Evolutionary conservation across 2,329 filamentous ascomycete species (phyloP).

Genomic region (Calonectria pseudoturangicola): DNA sequence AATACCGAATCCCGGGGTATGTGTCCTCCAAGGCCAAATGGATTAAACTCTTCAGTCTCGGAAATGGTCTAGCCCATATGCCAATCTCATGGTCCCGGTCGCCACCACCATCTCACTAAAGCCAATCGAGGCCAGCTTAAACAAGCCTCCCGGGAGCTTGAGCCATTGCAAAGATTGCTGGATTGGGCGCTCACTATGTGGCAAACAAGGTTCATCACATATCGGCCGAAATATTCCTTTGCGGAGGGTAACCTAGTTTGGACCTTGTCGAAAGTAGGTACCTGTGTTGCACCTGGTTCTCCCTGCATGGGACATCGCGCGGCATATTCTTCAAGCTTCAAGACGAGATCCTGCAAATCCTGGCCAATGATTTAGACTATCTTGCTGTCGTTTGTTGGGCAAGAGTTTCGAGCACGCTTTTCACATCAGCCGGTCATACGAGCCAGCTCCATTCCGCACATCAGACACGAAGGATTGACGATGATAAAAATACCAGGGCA

Average conservation of each 20-base stretch:
- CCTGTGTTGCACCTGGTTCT: neutral
- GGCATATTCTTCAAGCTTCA: constrained; percentile 2
- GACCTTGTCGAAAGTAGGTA: neutral
- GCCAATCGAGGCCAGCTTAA: constrained; percentile 22
- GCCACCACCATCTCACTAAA: constrained; percentile 24
- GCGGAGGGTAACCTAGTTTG: neutral
- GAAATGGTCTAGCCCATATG: constrained; percentile 14
- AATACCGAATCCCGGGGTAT: neutral
- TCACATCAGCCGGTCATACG: neutral
- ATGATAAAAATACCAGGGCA: constrained; percentile 12
- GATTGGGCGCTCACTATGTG: neutral
- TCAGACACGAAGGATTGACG: neutral
- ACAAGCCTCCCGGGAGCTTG: constrained; percentile 29
- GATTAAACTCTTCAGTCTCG: neutral
- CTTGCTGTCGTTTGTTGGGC: neutral
- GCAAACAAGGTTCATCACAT: constrained; percentile 19
- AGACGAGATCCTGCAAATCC: neutral
- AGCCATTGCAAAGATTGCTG: neutral
- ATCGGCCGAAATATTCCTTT: constrained; percentile 22
- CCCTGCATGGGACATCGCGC: neutral
- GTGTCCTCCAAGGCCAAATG: neutral
- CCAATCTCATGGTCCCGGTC: constrained; percentile 13
- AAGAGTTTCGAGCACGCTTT: neutral
- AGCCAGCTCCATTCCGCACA: constrained; percentile 12
- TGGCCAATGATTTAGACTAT: neutral